Conservation (phyloP, 2,329 filamentous ascomycete genomes). For the Fusarium continuum region DNA sequence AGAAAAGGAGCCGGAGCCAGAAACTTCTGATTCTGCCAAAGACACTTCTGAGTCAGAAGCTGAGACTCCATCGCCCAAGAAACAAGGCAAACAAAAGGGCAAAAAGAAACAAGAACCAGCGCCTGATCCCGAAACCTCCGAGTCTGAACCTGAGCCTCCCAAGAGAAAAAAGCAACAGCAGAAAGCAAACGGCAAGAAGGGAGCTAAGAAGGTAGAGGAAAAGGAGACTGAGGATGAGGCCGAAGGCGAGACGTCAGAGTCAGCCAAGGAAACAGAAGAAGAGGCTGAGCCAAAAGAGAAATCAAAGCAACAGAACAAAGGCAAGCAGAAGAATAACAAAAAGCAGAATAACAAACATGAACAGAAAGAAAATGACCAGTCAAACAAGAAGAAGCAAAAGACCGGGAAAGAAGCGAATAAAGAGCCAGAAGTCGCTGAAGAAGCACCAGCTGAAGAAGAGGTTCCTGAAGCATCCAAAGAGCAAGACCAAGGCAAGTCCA, state of each 20-base stretch:
- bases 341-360: slow-evolving; percentile 19
- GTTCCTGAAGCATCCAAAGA: slow-evolving; percentile 10
- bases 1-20: slow-evolving; percentile 31
- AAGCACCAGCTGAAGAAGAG: slow-evolving; percentile 9
- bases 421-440: slow-evolving; percentile 10
- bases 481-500: slow-evolving; percentile 34
- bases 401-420: slow-evolving; percentile 21
- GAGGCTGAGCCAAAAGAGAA: slow-evolving; percentile 15
- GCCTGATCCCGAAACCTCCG: slow-evolving; percentile 21
- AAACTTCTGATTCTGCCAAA: slow-evolving; percentile 40
- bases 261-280: slow-evolving; percentile 21
- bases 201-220: slow-evolving; percentile 15
- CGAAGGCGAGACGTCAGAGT: slow-evolving; percentile 27
- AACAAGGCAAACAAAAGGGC: slow-evolving; percentile 27
- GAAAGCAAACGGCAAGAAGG: slow-evolving; percentile 20
- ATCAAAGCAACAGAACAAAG: slow-evolving; percentile 16
- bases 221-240: slow-evolving; percentile 20
- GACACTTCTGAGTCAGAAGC: slow-evolving; percentile 31
- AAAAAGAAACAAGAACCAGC: slow-evolving; percentile 12
- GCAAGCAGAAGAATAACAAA: slow-evolving; percentile 21
- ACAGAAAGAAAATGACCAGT: slow-evolving; percentile 5
- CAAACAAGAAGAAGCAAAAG: slow-evolving; percentile 25
- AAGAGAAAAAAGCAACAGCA: slow-evolving; percentile 25
- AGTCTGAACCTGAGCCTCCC: slow-evolving; percentile 25
- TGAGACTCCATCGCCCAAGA: slow-evolving; percentile 17